These are phyloP conservation scores for Microthyrium microscopicum DNA, from an alignment of 2,329 filamentous ascomycete genomes.

Conservation along the genomic window DNA sequence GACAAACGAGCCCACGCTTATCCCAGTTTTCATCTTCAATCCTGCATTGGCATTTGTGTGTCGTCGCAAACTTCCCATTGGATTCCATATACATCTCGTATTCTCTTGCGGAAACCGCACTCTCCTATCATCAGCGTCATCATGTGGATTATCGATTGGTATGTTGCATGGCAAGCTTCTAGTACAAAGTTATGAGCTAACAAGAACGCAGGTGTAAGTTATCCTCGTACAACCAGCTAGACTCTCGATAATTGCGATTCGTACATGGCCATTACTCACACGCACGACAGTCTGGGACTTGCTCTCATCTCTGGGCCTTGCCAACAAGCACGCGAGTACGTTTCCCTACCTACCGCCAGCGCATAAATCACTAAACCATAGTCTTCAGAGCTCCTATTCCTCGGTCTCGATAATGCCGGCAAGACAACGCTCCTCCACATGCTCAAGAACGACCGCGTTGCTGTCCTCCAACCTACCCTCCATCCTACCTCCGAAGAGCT, in stretches of 20 bases:
- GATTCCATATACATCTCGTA: too few species aligned
- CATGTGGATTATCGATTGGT: conserved; percentile 7
- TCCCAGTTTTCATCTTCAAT: too few species aligned
- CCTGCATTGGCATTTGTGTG: too few species aligned
- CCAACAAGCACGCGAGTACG: conserved; percentile 79
- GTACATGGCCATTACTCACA: neutral
- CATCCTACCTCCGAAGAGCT: conserved; percentile 62
- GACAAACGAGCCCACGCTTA: too few species aligned
- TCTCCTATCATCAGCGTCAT: too few species aligned
- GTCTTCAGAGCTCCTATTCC: conserved; percentile 54
- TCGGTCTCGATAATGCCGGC: conserved; percentile 84
- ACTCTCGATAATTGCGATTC: neutral
- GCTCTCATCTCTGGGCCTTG: conserved; percentile 66
- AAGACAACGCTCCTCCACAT: conserved; percentile 91
- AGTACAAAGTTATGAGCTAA: neutral
- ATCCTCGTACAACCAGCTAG: neutral
- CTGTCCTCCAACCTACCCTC: conserved; percentile 73
- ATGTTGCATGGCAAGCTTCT: too few species aligned
- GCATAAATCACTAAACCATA: too few species aligned
- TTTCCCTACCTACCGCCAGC: too few species aligned
- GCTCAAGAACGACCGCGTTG: conserved; percentile 92
- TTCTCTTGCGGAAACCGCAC: too few species aligned
- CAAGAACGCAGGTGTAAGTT: neutral
- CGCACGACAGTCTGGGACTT: conserved; percentile 24
- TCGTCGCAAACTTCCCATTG: too few species aligned